Base-by-base conservation (phyloP, 2,329 filamentous ascomycete species). In the Cyphellophora europaea region DNA sequence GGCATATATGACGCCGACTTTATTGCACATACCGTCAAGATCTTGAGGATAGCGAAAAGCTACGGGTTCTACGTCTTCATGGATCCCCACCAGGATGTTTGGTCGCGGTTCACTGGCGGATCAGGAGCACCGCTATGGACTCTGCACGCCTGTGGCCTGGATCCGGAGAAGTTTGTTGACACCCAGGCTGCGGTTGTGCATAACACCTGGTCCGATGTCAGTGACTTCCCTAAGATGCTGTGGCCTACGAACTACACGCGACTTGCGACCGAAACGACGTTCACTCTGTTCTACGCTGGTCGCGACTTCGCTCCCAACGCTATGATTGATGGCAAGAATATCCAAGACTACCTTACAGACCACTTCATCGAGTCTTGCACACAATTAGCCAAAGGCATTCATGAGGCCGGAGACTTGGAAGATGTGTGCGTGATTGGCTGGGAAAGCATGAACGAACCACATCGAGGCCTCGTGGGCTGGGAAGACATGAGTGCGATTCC, bases 71-170 rank as follows among this genome's bases (percentile, higher is more conserved):
- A 93, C 53, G 71, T 98, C 32, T 96, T 95, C 56, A 94, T 98
- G 86, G 93, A 98, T 50, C 89, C 93, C 13, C 91, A 98, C 58
- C 91, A 98, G 67, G 91, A 98, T 65, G 89, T 96, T 79, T 98
- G 91, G 91, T 95, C 89, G 19, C 74, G 91, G 36, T 91, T 91
- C 53, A 87, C 84, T 5, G 91, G 91, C 29, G 91, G 91, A 30
- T 96, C 89, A 16, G 91, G 91, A 19, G 91, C 91, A 4, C 91
- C 93, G 1, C 82, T 96, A 75, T 98, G 91, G 91, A 98, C 93
- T 13, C 61, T 98, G 2, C 95, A 96, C 58, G 91, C 93, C 16
- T 88, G 83, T 46, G 91, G 91, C 6, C 66, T 98, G 30, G 85
- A 98, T 53, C 91, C 91, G 0, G 72, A 80, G 56, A 79, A 74